Evolutionary conservation across 1,284 basidiomycete genomes (phyloP), one percentile per base, ranked within the genome.

Genomic region (Austropuccinia psidii): DNA sequence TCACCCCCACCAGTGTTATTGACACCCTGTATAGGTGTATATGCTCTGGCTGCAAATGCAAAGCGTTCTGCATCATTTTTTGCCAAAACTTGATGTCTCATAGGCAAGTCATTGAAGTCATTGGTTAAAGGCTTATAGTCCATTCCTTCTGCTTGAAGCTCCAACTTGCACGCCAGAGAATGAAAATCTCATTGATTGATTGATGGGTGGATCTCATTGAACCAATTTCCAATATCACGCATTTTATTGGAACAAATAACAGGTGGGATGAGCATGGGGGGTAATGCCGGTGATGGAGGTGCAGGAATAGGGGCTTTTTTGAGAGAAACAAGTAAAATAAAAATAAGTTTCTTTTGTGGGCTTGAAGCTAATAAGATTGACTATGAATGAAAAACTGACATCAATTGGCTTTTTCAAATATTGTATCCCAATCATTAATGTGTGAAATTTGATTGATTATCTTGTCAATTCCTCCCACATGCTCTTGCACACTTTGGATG

Each of bases 151-250:
- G 55, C 68, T 50, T 70, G 68, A 43, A 60, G 17, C 57, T 70
- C 68, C n/a, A 70, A 55, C 50, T 58, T 70, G 27, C 68, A 55
- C 43, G 68, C 68, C 21, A 70, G 31, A 24, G 68, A 45, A 39
- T 70, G 45, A 17, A 27, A 39, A 47, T 60, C n/a, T n/a, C n/a
- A n/a, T n/a, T 55, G 35, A 24, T 61, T 43, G 31, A 70, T 21
- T 8, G 54, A 33, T 33, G 45, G 1, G n/a, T 21, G 52, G 29
- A 49, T 31, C 11, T 31, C 35, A 37, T 70, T 61, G n/a, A 70
- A 70, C 68, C 68, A 70, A 47, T 60, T 47, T 27, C 29, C 55
- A 54, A 70, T 70, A 29, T 70, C 50, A 24, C 68, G 24, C n/a
- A 60, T 27, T 55, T 35, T 55, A 58, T 43, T 58, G 17, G 37